These are phyloP conservation scores for Colletotrichum camelliae DNA, from an alignment of 2,329 filamentous ascomycete genomes.

Conservation along the genomic window DNA sequence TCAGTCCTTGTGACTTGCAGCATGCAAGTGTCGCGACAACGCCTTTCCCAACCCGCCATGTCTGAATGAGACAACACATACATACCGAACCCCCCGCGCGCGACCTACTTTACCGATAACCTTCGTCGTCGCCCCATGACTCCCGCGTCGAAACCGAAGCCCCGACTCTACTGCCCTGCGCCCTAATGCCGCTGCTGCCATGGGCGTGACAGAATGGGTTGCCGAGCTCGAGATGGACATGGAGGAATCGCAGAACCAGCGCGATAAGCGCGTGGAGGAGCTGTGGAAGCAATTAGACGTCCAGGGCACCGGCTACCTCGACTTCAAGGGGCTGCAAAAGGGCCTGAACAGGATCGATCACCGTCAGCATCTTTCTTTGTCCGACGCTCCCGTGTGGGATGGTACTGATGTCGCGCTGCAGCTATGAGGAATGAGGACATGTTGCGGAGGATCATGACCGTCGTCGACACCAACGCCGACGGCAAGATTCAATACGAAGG, in stretches of 20 bases:
- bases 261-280: slow-evolving; percentile 80
- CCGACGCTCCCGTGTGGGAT: not conserved
- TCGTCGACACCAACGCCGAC: slow-evolving; percentile 86
- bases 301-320: slow-evolving; percentile 77
- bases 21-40: slow-evolving; percentile 21
- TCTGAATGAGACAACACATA: slow-evolving; percentile 3
- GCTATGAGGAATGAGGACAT: slow-evolving; percentile 87
- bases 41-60: slow-evolving; percentile 6
- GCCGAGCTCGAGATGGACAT: slow-evolving; percentile 66
- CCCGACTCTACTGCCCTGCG: slow-evolving; percentile 25
- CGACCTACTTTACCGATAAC: not conserved
- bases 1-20: slow-evolving; percentile 21
- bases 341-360: slow-evolving; percentile 91
- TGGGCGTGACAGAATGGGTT: slow-evolving; percentile 56
- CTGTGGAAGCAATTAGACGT: slow-evolving; percentile 87
- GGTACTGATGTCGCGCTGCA: slow-evolving; percentile 32
- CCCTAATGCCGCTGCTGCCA: slow-evolving; percentile 31
- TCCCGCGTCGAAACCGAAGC: slow-evolving; percentile 32
- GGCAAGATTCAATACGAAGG: slow-evolving; percentile 91
- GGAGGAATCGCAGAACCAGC: slow-evolving; percentile 77
- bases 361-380: slow-evolving; percentile 58
- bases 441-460: slow-evolving; percentile 78
- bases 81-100: not conserved
- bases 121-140: slow-evolving; percentile 21
- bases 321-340: slow-evolving; percentile 82